Conservation (phyloP, 805 yeast genomes). For the Alloascoidea africana region DNA sequence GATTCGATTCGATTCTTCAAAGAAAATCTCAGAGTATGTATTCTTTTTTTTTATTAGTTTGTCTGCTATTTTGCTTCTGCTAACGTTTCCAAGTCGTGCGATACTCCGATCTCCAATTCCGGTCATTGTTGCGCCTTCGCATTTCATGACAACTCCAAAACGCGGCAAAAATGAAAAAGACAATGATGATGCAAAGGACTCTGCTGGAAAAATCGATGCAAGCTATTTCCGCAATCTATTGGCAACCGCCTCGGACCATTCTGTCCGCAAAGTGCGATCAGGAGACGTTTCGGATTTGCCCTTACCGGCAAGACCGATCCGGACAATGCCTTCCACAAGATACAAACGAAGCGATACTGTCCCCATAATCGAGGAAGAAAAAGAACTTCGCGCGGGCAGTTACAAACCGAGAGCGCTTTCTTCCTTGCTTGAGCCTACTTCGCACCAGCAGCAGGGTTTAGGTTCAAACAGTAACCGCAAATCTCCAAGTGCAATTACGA, state of each 20-base stretch:
- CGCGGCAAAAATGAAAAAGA: background rate
- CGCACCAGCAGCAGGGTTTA: no score
- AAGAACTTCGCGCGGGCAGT: no score
- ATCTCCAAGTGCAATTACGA: background rate
- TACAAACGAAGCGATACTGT: background rate
- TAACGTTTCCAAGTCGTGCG: no score
- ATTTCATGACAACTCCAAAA: no score
- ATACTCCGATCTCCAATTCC: background rate
- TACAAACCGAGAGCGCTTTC: no score
- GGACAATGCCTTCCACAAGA: background rate
- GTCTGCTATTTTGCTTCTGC: no score
- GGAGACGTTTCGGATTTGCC: background rate
- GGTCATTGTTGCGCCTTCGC: background rate
- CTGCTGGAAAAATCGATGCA: no score
- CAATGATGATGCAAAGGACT: background rate
- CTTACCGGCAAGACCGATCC: background rate
- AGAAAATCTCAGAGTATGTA: background rate
- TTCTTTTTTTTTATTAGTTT: no score
- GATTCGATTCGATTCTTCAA: background rate
- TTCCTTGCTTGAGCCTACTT: background rate
- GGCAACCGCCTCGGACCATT: background rate
- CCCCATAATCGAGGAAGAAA: no score
- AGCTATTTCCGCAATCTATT: background rate
- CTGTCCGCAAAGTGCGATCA: no score
- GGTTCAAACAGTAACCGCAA: background rate